Base-by-base conservation (phyloP, 1,284 basidiomycete species). In the Chondrostereum purpureum region DNA sequence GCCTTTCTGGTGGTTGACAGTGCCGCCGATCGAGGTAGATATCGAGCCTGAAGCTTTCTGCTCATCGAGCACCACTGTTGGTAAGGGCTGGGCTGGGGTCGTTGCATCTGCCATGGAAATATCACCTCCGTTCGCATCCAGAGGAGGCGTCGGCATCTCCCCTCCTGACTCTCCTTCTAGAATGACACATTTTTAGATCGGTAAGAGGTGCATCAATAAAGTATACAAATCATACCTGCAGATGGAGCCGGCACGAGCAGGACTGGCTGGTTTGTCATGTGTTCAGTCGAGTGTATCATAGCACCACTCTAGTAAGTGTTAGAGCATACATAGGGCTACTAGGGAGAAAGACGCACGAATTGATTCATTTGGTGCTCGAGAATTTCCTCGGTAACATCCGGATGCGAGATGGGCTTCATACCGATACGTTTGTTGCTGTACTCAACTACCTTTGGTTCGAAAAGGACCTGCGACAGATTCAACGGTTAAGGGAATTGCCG, bases 381-480 rank as follows among this genome's bases (percentile, higher is more conserved):
- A 24, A 89, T 80, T 52, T 88, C 87, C 50, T 89, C 86, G 1
- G 81, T 77, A 33, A 86, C 75, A 50, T 81, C 77, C 3, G 70
- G 68, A 43, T 70, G 70, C 23, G 68, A 72, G 38, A 69, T 61
- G 24, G 73, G 64, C 21, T 64, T 67, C 49, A 76, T 61, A 3
- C 73, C 72, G 14, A 72, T 59, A 23, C 77, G 70, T 63, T 95
- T 93, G 53, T 73, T 74, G 24, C 92, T 85, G 58, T 94, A 93
- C 54, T 95, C 88, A 50, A 97, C 85, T 34, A 96, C 81, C 17
- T 88, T 79, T 12, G 95, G 92, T 54, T 95, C 91, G 55, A 99
- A 99, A 37, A 97, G 72, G 56, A 87, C 85, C 91, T 95, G 58
- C 13, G 31, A 40, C n/a, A n/a, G n/a, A n/a, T n/a, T n/a, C n/a